Conservation (phyloP, 495 filamentous ascomycete genomes). For the Podospora bellae-mahoneyi region DNA sequence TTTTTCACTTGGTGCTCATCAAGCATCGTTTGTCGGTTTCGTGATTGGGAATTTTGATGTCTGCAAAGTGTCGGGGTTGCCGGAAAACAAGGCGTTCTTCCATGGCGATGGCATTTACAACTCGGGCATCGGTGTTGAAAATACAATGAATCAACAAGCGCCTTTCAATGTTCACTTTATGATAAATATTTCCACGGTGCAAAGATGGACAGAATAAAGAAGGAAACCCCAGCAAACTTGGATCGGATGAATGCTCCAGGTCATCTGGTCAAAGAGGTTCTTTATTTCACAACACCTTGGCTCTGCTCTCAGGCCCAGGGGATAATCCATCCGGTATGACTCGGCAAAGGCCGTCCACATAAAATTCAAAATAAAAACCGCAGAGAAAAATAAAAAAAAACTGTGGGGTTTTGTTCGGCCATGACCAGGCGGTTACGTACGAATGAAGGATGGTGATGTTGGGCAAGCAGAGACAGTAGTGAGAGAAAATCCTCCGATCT, state of each 20-base stretch:
- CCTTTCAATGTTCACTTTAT: background rate
- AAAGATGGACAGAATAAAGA: background rate
- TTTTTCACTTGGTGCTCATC: background rate
- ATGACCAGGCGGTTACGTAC: background rate
- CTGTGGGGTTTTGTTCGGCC: background rate
- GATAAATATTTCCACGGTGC: background rate
- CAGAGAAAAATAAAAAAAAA: background rate
- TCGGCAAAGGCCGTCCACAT: background rate
- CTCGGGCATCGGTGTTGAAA: background rate
- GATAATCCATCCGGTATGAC: background rate
- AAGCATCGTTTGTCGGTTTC: background rate
- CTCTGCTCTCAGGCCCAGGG: background rate
- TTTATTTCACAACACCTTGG: background rate
- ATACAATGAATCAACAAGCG: background rate
- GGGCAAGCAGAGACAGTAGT: background rate
- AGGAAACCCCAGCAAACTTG: background rate
- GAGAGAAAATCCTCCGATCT: background rate
- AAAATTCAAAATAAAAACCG: background rate
- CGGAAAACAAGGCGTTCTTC: background rate
- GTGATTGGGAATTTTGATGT: background rate
- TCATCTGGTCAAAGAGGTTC: slow-evolving; percentile 5
- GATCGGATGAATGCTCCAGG: background rate
- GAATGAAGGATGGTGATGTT: background rate
- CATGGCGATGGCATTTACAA: background rate
- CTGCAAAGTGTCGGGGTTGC: background rate